Conservation (phyloP, 768 basidiomycete species). For the Megacollybia marginata region DNA sequence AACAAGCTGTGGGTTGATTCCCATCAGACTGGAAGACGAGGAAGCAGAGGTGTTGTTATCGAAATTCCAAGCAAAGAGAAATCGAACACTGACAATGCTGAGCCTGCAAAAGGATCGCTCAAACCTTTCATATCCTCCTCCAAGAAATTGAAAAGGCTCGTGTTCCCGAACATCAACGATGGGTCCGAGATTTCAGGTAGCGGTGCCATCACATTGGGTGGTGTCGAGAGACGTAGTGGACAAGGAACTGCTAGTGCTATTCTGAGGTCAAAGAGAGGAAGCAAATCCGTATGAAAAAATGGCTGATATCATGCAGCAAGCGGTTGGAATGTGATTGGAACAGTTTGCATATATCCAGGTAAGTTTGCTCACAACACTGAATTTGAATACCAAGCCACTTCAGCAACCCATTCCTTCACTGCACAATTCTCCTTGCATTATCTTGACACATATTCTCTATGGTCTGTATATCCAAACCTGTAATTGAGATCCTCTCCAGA, state of each 20-base stretch:
- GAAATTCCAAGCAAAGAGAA: neutral
- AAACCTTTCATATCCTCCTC: too few species aligned
- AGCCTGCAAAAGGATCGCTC: too few species aligned
- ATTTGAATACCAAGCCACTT: too few species aligned
- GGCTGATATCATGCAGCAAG: neutral
- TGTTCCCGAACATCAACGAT: neutral
- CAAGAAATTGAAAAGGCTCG: neutral
- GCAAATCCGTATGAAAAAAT: neutral
- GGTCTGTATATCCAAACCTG: too few species aligned
- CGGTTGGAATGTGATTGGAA: too few species aligned
- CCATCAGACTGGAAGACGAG: neutral
- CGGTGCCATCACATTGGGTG: neutral
- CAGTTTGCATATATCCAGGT: too few species aligned
- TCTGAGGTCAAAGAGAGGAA: neutral
- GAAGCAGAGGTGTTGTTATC: neutral
- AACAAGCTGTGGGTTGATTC: conserved; percentile 1
- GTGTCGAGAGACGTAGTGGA: neutral
- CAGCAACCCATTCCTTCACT: too few species aligned
- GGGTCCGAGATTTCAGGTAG: neutral
- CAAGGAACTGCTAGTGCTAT: neutral
- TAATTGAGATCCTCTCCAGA: too few species aligned
- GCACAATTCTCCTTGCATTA: too few species aligned
- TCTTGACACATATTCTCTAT: too few species aligned
- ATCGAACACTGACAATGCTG: too few species aligned
- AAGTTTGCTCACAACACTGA: too few species aligned